phyloP scores from a whole-genome alignment of 176 grass and related monocot genomes.

The Otatea glauca region DNA sequence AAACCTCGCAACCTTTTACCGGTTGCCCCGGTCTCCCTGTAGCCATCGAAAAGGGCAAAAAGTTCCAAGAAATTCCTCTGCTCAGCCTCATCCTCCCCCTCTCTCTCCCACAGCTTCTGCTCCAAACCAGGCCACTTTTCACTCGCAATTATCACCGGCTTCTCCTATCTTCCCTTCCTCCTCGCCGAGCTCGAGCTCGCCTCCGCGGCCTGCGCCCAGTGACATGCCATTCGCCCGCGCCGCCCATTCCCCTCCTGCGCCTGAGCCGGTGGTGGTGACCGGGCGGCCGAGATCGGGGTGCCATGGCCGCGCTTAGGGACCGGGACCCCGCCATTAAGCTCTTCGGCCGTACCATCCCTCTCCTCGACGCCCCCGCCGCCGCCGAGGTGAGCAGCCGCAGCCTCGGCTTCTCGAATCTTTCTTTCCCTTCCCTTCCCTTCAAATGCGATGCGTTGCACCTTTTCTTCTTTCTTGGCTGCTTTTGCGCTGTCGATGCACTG shows the following conservation, averaged over 20 bases:
- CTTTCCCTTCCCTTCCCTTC: slow-evolving; percentile 14
- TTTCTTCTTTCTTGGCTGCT: neutral
- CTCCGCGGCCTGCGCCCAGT: neutral
- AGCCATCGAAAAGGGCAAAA: slow-evolving; percentile 34
- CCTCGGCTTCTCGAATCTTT: neutral
- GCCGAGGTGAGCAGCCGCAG: slow-evolving; percentile 35
- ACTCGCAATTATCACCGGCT: slow-evolving; percentile 36
- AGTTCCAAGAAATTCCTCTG: slow-evolving; percentile 3
- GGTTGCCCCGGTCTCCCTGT: slow-evolving; percentile 27
- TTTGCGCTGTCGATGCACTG: slow-evolving; percentile 31
- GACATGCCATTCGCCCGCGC: neutral
- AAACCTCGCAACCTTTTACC: neutral
- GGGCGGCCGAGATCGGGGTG: slow-evolving; percentile 31
- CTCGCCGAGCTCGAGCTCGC: neutral
- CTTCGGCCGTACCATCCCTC: slow-evolving; percentile 61
- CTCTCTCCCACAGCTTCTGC: neutral
- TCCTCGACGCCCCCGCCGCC: slow-evolving; percentile 16
- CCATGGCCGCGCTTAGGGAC: slow-evolving; percentile 49
- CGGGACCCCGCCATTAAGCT: slow-evolving; percentile 68
- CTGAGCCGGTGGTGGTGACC: slow-evolving; percentile 16
- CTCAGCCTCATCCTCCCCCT: neutral
- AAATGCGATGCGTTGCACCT: neutral
- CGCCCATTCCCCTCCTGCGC: neutral
- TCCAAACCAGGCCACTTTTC: slow-evolving; percentile 16
- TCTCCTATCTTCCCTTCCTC: neutral